A percentile compares a stretch with the other conserved stretches of the same genome.
phyloP scores from a whole-genome alignment of 257 asterid species.

The Cordia subcordata region DNA sequence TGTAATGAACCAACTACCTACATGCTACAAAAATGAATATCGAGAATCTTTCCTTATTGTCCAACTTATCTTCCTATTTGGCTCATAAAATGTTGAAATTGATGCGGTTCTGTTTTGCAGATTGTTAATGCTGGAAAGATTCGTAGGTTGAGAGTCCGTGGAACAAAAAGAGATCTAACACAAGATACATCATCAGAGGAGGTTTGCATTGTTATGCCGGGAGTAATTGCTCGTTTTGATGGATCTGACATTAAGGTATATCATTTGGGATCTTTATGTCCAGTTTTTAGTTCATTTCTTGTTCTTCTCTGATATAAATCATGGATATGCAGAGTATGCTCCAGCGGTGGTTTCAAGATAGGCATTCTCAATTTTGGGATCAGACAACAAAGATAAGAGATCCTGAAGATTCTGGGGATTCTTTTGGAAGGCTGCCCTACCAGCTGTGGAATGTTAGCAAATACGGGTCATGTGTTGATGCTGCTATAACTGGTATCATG shows the following conservation, averaged over 20 bases:
- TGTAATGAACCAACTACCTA: too few relatives aligned
- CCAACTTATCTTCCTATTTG: neutral
- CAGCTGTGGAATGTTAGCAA: conserved; percentile 88
- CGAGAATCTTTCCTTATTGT: too few relatives aligned
- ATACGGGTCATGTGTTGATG: conserved; percentile 84
- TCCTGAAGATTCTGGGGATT: conserved; percentile 36
- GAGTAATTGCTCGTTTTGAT: conserved; percentile 80
- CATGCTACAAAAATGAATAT: too few relatives aligned
- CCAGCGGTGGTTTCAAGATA: conserved; percentile 52
- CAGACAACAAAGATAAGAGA: conserved; percentile 25
- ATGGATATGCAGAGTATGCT: conserved; percentile 57
- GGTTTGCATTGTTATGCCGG: conserved; percentile 81
- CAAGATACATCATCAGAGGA: conserved; percentile 67
- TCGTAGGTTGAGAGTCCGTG: conserved; percentile 78
- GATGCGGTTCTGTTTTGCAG: conserved; percentile 31
- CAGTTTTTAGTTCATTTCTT: neutral
- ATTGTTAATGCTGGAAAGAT: conserved; percentile 68
- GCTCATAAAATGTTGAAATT: neutral
- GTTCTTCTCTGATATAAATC: neutral
- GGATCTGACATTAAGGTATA: conserved; percentile 90
- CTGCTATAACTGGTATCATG: conserved; percentile 92
- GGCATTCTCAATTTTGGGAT: conserved; percentile 50
- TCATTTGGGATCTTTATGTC: neutral
- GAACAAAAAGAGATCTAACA: conserved; percentile 52
- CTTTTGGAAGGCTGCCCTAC: conserved; percentile 60